Base-by-base conservation (phyloP, 345 rosid genomes). In the Clausena lansium region DNA sequence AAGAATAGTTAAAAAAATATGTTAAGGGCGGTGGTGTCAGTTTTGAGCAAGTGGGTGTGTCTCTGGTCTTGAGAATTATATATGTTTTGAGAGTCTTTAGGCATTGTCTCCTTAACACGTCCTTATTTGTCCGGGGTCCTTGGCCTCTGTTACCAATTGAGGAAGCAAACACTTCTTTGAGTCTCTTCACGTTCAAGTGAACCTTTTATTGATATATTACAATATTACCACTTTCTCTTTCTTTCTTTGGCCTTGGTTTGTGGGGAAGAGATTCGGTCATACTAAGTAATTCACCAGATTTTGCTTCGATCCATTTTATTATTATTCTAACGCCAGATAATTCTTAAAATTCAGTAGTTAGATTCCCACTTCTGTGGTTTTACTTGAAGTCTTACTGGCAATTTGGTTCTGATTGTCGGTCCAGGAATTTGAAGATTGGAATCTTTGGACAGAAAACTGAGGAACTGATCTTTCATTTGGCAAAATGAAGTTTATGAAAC, bases 401-500 rank as follows among this genome's bases (percentile, higher is more conserved):
- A 58, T 74, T 77, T 76, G 50, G 57, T 71, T 71, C 55, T 65
- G 25, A 20, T 75, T 70, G 59, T 25, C 61, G 25, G 80, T 78
- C 63, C 74, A 65, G 36, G 67, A 71, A 75, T 65, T 66, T 30
- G 41, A 59, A 66, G 17, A 45, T 80, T 77, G 36, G 60, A 47
- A 73, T 57, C 60, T 54, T 76, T 28, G 4, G 70, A 70, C 66
- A 50, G 52, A 59, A 69, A 58, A 57, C 63, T 15, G 64, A 67
- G 77, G 61, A 68, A 41, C 76, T n/a, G 68, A 33, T 70, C 69
- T 78, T 81, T 70, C 52, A 7, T 35, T 45, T 54, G 79, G 52
- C 74, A 79, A 84, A 28, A 93, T 93, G 97, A 93, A 93, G 91
- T 92, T 89, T 87, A 92, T 92, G 97, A 92, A 92, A 84, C 95